Evolutionary conservation across 805 yeast genomes (phyloP).

Genomic region (Ogataea neopini): DNA sequence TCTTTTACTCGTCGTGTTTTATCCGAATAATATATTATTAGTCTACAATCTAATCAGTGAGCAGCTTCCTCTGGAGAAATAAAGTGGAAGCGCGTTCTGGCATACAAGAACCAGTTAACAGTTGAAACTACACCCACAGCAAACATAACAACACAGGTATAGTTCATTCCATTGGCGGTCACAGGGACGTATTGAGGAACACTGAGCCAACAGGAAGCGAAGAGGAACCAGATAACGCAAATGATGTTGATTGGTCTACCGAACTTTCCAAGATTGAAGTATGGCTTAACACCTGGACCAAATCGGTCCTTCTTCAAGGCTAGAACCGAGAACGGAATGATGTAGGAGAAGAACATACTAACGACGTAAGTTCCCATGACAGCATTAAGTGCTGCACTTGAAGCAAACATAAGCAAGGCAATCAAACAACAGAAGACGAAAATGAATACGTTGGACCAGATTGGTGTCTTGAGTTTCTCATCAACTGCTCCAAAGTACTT

Average conservation of each 20-base stretch:
- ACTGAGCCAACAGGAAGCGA: constrained; percentile 26
- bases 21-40: not conserved
- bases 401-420: constrained; percentile 6
- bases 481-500: not conserved
- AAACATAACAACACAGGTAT: constrained; percentile 28
- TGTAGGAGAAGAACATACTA: constrained; percentile 1
- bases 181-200: constrained; percentile 25
- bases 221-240: constrained; percentile 24
- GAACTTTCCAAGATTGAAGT: constrained; percentile 18
- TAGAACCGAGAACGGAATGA: not conserved
- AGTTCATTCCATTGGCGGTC: constrained; percentile 25
- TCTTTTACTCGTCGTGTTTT: not conserved
- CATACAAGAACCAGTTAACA: constrained; percentile 24
- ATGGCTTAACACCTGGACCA: constrained; percentile 2
- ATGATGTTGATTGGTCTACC: constrained; percentile 25
- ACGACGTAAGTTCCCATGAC: constrained; percentile 4
- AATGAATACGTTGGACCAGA: constrained; percentile 2
- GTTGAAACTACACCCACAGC: constrained; percentile 24
- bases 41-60: constrained; percentile 1
- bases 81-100: constrained; percentile 18
- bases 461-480: not conserved
- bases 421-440: not conserved
- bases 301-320: constrained; percentile 3
- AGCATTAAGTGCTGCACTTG: constrained; percentile 2
- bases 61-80: constrained; percentile 1